phyloP scores from a whole-genome alignment of 2,329 filamentous ascomycete genomes.

The Lachnellula hyalina region DNA sequence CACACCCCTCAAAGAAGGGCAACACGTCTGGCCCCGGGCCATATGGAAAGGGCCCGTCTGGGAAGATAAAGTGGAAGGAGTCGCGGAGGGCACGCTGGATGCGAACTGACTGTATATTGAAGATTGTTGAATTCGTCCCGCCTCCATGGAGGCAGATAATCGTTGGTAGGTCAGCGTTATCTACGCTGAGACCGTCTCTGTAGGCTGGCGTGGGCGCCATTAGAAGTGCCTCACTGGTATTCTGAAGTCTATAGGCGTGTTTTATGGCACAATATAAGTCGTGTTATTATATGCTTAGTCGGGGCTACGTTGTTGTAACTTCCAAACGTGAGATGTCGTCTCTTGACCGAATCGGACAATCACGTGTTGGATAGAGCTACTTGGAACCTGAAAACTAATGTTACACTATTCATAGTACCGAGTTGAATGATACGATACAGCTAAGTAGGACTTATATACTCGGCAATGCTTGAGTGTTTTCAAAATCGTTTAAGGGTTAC shows the following conservation, averaged over 20 bases:
- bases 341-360: background rate
- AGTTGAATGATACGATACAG: no score
- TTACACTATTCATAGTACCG: no score
- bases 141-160: conserved; percentile 14
- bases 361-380: background rate
- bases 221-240: background rate
- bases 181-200: background rate
- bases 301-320: background rate
- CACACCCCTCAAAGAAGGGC: conserved; percentile 16
- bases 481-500: no score
- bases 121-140: conserved; percentile 10
- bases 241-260: background rate
- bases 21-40: conserved; percentile 14
- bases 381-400: no score
- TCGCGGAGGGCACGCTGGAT: conserved; percentile 9
- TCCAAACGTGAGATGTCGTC: background rate
- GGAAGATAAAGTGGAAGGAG: conserved; percentile 13
- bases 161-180: conserved; percentile 6
- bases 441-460: no score
- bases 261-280: background rate
- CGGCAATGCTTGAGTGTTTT: no score
- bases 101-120: conserved; percentile 13
- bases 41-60: conserved; percentile 10
- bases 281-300: background rate
- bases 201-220: background rate